phyloP scores from a whole-genome alignment of 2,329 filamentous ascomycete genomes.

The Trichoderma guizhouense region DNA sequence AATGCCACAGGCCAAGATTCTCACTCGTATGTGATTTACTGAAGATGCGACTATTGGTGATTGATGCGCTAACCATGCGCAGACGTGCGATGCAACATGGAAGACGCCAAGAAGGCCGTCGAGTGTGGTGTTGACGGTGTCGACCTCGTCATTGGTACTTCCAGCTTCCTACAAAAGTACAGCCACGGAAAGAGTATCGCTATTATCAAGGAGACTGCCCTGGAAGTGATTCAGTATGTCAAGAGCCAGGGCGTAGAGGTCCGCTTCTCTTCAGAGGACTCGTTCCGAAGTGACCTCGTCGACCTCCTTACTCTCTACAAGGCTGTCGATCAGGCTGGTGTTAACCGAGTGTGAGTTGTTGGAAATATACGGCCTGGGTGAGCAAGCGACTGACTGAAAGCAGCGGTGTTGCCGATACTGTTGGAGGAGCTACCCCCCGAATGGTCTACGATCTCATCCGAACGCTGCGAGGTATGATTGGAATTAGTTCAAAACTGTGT shows the following conservation, averaged over 20 bases:
- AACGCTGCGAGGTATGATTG: constrained; percentile 59
- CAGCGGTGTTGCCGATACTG: constrained; percentile 55
- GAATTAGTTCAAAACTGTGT: too few relatives aligned
- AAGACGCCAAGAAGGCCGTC: background rate
- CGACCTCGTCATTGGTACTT: constrained; percentile 78
- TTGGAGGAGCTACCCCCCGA: constrained; percentile 74
- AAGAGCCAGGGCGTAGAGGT: constrained; percentile 51
- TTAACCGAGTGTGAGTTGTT: constrained; percentile 60
- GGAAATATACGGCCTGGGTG: too few relatives aligned
- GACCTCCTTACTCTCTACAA: constrained; percentile 80
- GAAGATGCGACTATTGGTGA: too few relatives aligned
- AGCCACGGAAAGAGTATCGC: constrained; percentile 88
- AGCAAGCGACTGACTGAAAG: too few relatives aligned
- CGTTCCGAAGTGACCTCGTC: constrained; percentile 62
- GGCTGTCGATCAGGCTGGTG: constrained; percentile 78
- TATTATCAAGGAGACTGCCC: constrained; percentile 68
- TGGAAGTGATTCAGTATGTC: constrained; percentile 82
- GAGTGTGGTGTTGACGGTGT: constrained; percentile 61
- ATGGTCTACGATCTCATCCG: constrained; percentile 86
- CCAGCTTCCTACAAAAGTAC: constrained; percentile 77
- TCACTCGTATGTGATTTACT: background rate
- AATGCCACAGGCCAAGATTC: background rate
- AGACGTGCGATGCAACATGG: background rate
- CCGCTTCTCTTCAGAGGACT: constrained; percentile 52
- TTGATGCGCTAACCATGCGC: too few relatives aligned